A percentile compares a stretch with the other conserved stretches of the same genome.
phyloP scores from a whole-genome alignment of 2,329 filamentous ascomycete species.

The Cryoendolithus antarcticus region DNA sequence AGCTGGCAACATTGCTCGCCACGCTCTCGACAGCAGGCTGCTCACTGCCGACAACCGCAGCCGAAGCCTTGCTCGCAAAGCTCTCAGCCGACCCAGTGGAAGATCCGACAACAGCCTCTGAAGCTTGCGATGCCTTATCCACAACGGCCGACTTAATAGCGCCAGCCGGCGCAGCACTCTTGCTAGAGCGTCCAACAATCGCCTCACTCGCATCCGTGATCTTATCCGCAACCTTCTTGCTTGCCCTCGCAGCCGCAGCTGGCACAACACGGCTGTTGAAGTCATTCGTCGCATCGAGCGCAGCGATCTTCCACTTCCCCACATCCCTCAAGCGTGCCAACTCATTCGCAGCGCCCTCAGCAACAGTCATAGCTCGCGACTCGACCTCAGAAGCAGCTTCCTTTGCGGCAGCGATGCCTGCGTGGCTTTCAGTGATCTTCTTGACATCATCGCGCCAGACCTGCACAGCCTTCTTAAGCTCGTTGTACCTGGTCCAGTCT shows the following conservation, averaged over 20 bases:
- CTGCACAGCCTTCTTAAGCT: constrained; percentile 68
- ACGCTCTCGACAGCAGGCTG: constrained; percentile 7
- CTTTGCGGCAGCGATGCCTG: constrained; percentile 56
- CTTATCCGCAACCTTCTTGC: constrained; percentile 14
- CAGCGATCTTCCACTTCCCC: constrained; percentile 68
- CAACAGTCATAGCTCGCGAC: constrained; percentile 66
- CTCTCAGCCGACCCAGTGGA: constrained; percentile 39
- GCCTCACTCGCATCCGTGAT: constrained; percentile 21
- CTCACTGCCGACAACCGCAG: constrained; percentile 6
- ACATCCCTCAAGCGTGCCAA: constrained; percentile 71
- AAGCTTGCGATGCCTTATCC: constrained; percentile 16
- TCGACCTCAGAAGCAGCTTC: constrained; percentile 58
- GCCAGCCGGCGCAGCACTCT: constrained; percentile 24
- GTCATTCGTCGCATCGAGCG: constrained; percentile 62
- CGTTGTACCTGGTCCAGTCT: constrained; percentile 92
- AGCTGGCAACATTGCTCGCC: constrained; percentile 7
- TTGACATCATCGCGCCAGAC: constrained; percentile 78
- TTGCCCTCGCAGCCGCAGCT: constrained; percentile 38
- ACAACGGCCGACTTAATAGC: constrained; percentile 22
- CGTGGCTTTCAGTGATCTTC: constrained; percentile 60
- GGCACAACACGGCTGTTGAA: constrained; percentile 61
- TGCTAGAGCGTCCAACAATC: constrained; percentile 20
- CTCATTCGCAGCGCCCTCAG: constrained; percentile 67
- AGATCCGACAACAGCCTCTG: constrained; percentile 14
- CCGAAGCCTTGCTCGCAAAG: constrained; percentile 39